phyloP scores from a whole-genome alignment of 768 basidiomycete genomes.

The Hygrophorus pudorinus region DNA sequence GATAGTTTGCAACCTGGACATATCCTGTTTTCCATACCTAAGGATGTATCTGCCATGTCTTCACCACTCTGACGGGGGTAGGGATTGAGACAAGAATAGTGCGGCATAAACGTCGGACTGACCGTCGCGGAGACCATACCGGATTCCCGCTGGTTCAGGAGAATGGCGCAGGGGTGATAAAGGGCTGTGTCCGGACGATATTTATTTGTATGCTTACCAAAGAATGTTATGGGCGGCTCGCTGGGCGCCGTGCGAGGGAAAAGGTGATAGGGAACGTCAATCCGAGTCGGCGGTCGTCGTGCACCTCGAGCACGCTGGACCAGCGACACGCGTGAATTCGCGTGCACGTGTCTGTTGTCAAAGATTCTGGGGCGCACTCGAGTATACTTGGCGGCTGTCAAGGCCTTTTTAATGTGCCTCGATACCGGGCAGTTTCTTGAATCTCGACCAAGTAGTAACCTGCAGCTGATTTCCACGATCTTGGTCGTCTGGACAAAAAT shows the following conservation, averaged over 20 bases:
- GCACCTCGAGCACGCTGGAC: constrained; percentile 7
- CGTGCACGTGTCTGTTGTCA: too few species aligned
- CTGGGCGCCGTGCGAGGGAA: constrained; percentile 12
- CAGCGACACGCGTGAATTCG: too few species aligned
- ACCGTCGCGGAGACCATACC: too few species aligned
- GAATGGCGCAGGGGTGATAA: neutral
- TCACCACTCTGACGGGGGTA: neutral
- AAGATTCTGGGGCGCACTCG: too few species aligned
- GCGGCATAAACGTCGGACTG: too few species aligned
- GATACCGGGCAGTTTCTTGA: too few species aligned
- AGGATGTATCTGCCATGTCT: neutral
- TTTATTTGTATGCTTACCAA: too few species aligned
- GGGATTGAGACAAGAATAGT: neutral
- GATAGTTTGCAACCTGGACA: constrained; percentile 81
- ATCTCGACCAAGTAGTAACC: too few species aligned
- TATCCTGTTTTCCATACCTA: constrained; percentile 39
- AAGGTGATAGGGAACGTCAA: constrained; percentile 1
- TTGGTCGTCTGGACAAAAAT: neutral
- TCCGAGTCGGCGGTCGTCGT: constrained; percentile 2
- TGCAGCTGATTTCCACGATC: neutral
- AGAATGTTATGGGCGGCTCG: constrained; percentile 13
- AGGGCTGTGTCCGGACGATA: too few species aligned
- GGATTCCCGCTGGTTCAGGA: too few species aligned
- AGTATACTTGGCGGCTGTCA: too few species aligned
- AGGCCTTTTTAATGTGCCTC: too few species aligned